Conservation (phyloP, 371 early-diverging fungal genomes). For the Capillidium rhysosporum region DNA sequence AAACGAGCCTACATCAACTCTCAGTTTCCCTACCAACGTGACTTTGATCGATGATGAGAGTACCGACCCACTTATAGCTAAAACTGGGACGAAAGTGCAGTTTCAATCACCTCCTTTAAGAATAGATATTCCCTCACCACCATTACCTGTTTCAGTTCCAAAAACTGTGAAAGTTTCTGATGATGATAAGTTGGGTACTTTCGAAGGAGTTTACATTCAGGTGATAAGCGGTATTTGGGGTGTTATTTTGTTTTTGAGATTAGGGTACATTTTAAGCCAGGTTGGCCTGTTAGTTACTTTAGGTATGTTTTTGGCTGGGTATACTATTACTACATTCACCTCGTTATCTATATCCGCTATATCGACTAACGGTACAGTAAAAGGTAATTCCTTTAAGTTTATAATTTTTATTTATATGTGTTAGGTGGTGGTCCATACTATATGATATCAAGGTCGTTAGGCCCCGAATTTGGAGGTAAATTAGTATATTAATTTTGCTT, state of each 20-base stretch:
- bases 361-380: slow-evolving; percentile 41
- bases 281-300: slow-evolving; percentile 31
- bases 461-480: slow-evolving; percentile 52
- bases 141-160: too few relatives aligned
- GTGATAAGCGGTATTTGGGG: slow-evolving; percentile 38
- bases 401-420: not conserved
- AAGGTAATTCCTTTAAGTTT: slow-evolving; percentile 13
- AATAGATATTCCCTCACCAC: too few relatives aligned
- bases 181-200: slow-evolving; percentile 19
- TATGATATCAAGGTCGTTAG: slow-evolving; percentile 41
- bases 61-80: too few relatives aligned
- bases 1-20: too few relatives aligned
- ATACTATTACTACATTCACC: slow-evolving; percentile 32
- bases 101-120: too few relatives aligned
- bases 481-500: not conserved
- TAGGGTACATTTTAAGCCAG: slow-evolving; percentile 35
- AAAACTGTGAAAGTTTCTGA: too few relatives aligned
- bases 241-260: slow-evolving; percentile 32
- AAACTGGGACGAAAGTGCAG: too few relatives aligned
- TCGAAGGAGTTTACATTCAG: slow-evolving; percentile 40
- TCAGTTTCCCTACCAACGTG: too few relatives aligned
- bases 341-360: slow-evolving; percentile 48
- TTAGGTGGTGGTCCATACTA: slow-evolving; percentile 52
- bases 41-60: too few relatives aligned
- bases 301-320: slow-evolving; percentile 28